Conservation (phyloP, 305 asterid genomes). For the Fraxinus sp. region DNA sequence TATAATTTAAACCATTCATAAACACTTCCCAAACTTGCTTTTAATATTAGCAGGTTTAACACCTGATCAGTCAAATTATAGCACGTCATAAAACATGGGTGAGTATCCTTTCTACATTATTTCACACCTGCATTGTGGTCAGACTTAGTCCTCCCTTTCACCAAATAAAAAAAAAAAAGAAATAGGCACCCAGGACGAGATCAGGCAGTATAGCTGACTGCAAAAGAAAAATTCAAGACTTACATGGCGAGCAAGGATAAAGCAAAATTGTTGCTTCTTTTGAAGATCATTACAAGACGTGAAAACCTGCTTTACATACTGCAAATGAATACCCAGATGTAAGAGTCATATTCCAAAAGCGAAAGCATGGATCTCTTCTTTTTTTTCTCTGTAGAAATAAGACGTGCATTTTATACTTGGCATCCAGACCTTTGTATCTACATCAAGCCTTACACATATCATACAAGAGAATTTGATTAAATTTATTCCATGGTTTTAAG, state of each 20-base stretch:
- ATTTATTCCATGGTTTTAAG: background rate
- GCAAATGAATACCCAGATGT: slow-evolving; percentile 37
- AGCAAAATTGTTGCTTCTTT: slow-evolving; percentile 78
- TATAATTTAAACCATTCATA: background rate
- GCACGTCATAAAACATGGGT: background rate
- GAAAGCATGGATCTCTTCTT: background rate
- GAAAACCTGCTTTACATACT: slow-evolving; percentile 86
- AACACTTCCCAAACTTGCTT: background rate
- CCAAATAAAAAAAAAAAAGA: background rate
- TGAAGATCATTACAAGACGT: slow-evolving; percentile 56
- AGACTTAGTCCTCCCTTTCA: background rate
- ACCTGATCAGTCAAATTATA: background rate
- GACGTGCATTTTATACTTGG: slow-evolving; percentile 9
- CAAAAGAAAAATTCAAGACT: slow-evolving; percentile 31
- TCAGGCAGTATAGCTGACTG: background rate
- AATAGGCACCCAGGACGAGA: background rate
- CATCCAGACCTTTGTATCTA: background rate
- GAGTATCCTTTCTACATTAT: background rate
- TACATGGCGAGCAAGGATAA: slow-evolving; percentile 94
- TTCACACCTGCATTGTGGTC: background rate
- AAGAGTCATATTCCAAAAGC: slow-evolving; percentile 11
- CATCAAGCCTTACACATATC: background rate
- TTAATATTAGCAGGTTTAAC: background rate
- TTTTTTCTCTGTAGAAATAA: background rate
- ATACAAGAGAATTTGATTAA: background rate